These are phyloP conservation scores for Globisporangium cystogenes DNA, from an alignment of 352 stramenopile genomes.

Conservation along the genomic window DNA sequence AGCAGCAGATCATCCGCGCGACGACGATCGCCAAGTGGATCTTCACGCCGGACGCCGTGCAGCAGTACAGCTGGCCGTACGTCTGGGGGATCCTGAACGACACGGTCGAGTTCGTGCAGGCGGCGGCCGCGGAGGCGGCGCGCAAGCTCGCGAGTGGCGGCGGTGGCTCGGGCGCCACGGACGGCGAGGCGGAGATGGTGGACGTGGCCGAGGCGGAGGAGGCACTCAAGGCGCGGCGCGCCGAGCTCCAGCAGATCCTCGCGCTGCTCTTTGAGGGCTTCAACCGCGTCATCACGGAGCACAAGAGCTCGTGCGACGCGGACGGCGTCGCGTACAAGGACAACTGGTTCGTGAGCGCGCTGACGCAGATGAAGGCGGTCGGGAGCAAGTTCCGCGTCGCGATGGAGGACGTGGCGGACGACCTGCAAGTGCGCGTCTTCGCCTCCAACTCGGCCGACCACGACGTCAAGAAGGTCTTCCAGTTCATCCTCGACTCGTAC, in stretches of 20 bases:
- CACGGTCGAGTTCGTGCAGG: conserved; percentile 53
- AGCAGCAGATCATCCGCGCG: conserved; percentile 51
- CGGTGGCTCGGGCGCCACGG: not conserved
- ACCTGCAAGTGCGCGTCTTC: conserved; percentile 55
- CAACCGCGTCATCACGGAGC: conserved; percentile 62
- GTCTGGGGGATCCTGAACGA: conserved; percentile 80
- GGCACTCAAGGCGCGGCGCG: conserved; percentile 27
- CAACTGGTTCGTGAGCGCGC: conserved; percentile 75
- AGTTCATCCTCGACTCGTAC: conserved; percentile 66
- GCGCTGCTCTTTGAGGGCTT: conserved; percentile 63
- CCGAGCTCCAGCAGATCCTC: conserved; percentile 47
- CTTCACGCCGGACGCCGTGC: conserved; percentile 70
- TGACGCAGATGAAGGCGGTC: conserved; percentile 69
- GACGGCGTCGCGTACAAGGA: conserved; percentile 70
- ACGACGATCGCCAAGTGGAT: conserved; percentile 78
- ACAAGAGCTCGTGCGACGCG: conserved; percentile 70
- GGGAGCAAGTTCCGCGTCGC: conserved; percentile 49
- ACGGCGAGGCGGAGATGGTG: conserved; percentile 44
- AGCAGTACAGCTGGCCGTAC: conserved; percentile 88
- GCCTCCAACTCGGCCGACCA: conserved; percentile 41
- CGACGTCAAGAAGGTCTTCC: conserved; percentile 72
- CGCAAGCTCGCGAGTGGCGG: conserved; percentile 21
- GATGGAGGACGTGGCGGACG: conserved; percentile 43
- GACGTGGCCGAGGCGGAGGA: conserved; percentile 41
- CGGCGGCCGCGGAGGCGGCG: conserved; percentile 28